Evolutionary conservation across 257 asterid species (phyloP).

Genomic region (Verbena officinalis): DNA sequence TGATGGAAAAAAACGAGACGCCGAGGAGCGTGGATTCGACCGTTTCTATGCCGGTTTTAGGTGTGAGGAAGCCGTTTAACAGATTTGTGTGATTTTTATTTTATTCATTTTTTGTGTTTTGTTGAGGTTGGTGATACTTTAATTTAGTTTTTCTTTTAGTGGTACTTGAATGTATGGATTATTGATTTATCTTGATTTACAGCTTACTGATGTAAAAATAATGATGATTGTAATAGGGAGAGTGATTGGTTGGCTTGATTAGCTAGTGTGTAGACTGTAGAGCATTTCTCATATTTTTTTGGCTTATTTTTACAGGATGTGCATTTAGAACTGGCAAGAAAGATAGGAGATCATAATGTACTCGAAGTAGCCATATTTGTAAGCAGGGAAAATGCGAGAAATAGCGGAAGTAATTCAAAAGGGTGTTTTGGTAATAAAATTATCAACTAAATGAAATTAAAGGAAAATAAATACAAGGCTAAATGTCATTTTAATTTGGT

Average conservation of each 20-base stretch:
- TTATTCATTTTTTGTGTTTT: conserved; percentile 15
- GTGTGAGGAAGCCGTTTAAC: conserved; percentile 83
- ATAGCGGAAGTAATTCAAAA: too few species aligned
- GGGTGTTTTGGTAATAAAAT: too few species aligned
- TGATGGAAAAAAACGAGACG: conserved; percentile 51
- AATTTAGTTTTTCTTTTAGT: not conserved
- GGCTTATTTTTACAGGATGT: not conserved
- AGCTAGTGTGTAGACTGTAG: not conserved
- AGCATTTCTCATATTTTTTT: not conserved
- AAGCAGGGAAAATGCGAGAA: too few species aligned
- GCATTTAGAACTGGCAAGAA: too few species aligned
- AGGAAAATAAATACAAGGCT: too few species aligned
- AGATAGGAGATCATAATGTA: too few species aligned
- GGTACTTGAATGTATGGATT: conserved; percentile 36
- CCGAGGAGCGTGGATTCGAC: conserved; percentile 64
- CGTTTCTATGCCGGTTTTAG: conserved; percentile 74
- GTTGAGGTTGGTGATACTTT: conserved; percentile 31
- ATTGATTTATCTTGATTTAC: conserved; percentile 32
- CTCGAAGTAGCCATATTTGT: too few species aligned
- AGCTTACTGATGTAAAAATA: conserved; percentile 46
- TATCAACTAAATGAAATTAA: too few species aligned
- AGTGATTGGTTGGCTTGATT: conserved; percentile 36
- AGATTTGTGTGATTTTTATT: conserved; percentile 81
- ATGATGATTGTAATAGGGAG: conserved; percentile 40
- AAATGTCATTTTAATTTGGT: too few species aligned